Conservation (phyloP, 2,329 filamentous ascomycete genomes). For the Fusarium xyrophilum region DNA sequence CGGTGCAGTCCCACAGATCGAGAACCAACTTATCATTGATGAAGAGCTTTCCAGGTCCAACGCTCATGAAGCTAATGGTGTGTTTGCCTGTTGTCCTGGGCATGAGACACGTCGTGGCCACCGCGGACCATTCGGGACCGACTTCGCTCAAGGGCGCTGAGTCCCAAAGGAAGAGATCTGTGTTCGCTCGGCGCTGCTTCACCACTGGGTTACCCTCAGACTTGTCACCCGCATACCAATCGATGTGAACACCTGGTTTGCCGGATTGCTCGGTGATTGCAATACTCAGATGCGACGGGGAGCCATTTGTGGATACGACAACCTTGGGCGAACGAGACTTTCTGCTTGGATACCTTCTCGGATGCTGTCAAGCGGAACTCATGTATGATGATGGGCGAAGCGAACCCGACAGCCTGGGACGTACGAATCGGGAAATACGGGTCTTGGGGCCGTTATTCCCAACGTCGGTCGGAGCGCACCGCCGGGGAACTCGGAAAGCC, state of each 20-base stretch:
- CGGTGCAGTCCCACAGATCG: constrained; percentile 73
- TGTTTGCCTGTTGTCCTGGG: constrained; percentile 66
- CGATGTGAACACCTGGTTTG: constrained; percentile 66
- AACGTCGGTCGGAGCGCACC: constrained; percentile 20
- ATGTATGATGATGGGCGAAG: background rate
- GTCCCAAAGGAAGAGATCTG: constrained; percentile 74
- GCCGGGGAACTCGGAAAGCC: constrained; percentile 16
- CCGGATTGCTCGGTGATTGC: constrained; percentile 52
- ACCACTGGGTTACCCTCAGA: constrained; percentile 65
- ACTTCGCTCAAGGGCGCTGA: constrained; percentile 67
- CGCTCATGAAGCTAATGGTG: constrained; percentile 71
- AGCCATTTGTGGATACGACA: constrained; percentile 43
- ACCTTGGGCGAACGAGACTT: constrained; percentile 61
- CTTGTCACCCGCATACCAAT: constrained; percentile 69
- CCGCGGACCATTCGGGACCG: constrained; percentile 69
- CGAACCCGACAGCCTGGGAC: constrained; percentile 25
- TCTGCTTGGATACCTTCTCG: constrained; percentile 58
- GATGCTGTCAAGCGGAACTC: constrained; percentile 65
- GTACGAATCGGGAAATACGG: constrained; percentile 24
- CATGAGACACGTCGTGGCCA: constrained; percentile 66
- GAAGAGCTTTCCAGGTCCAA: constrained; percentile 68
- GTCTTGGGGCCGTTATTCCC: constrained; percentile 34
- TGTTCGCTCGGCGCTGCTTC: constrained; percentile 66
- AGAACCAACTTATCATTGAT: constrained; percentile 66
- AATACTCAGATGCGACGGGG: constrained; percentile 40